Percentiles rank a stretch among this genome's conserved stretches.
These are phyloP conservation scores for Amoebophrya sp. DNA, from an alignment of 169 alveolate genomes.

Conservation along the genomic window DNA sequence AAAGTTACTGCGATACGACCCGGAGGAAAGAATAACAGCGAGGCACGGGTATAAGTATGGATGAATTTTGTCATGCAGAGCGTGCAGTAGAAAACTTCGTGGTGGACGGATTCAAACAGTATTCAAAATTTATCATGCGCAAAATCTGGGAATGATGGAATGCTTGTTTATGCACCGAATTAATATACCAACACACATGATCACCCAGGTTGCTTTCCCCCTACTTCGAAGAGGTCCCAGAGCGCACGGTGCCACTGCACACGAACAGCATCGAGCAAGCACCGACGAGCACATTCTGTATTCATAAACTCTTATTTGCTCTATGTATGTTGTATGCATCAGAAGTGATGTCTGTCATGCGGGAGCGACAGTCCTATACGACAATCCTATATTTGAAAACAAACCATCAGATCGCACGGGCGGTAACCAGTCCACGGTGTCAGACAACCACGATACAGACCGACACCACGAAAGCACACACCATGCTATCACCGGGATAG, in stretches of 20 bases:
- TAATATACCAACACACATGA: neutral
- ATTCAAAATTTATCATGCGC: too few species aligned
- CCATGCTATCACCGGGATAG: too few species aligned
- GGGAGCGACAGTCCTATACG: too few species aligned
- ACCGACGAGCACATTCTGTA: constrained; percentile 2
- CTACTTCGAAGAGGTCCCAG: neutral
- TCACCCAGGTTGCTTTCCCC: neutral
- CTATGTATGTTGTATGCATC: too few species aligned
- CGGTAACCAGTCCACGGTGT: neutral
- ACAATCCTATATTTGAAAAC: neutral
- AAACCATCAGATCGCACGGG: neutral
- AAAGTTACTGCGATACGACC: neutral
- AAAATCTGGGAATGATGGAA: too few species aligned
- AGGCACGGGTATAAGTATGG: neutral
- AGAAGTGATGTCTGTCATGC: too few species aligned
- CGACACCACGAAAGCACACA: too few species aligned
- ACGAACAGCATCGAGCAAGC: neutral
- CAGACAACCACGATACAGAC: too few species aligned
- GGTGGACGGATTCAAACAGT: too few species aligned
- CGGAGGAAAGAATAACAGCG: neutral
- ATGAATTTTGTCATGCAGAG: neutral
- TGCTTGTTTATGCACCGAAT: neutral
- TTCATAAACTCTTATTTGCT: too few species aligned
- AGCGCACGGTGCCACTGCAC: neutral
- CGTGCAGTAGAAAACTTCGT: too few species aligned